phyloP scores from a whole-genome alignment of 2,329 filamentous ascomycete genomes.

The Cercospora berteroae region DNA sequence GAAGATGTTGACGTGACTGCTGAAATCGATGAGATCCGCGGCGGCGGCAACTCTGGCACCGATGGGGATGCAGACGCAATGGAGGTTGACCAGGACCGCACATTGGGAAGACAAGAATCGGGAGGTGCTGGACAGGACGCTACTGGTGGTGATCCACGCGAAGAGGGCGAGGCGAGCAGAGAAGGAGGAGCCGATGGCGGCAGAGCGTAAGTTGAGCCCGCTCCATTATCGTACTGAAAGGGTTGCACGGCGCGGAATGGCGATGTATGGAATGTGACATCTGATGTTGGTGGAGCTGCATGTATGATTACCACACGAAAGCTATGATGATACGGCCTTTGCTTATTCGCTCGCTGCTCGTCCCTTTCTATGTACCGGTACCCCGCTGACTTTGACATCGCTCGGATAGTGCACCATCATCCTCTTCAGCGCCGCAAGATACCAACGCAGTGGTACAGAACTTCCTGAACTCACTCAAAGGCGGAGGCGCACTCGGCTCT shows the following conservation, averaged over 20 bases:
- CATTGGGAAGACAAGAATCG: constrained; percentile 61
- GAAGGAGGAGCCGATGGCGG: constrained; percentile 95
- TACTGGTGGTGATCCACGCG: constrained; percentile 85
- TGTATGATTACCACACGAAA: constrained; percentile 21
- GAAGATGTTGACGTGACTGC: constrained; percentile 77
- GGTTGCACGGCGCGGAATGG: not conserved
- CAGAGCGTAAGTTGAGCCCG: constrained; percentile 84
- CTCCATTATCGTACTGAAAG: not conserved
- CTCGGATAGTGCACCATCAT: constrained; percentile 25
- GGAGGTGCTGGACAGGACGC: constrained; percentile 83
- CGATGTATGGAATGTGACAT: constrained; percentile 5
- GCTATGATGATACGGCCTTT: constrained; percentile 16
- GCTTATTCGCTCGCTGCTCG: constrained; percentile 11
- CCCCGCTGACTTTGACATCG: constrained; percentile 17
- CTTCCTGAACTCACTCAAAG: constrained; percentile 78
- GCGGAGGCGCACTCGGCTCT: constrained; percentile 46
- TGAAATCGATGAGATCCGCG: constrained; percentile 62
- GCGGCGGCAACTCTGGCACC: constrained; percentile 60
- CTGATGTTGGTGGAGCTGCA: not conserved
- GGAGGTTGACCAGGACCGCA: constrained; percentile 72
- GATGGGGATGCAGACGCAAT: constrained; percentile 50
- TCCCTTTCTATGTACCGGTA: not conserved
- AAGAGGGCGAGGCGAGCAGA: constrained; percentile 83
- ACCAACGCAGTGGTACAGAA: constrained; percentile 79
- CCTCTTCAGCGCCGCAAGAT: constrained; percentile 55